Base-by-base conservation (phyloP, 306 rosid genomes). In the apple (Malus domestica) region DNA sequence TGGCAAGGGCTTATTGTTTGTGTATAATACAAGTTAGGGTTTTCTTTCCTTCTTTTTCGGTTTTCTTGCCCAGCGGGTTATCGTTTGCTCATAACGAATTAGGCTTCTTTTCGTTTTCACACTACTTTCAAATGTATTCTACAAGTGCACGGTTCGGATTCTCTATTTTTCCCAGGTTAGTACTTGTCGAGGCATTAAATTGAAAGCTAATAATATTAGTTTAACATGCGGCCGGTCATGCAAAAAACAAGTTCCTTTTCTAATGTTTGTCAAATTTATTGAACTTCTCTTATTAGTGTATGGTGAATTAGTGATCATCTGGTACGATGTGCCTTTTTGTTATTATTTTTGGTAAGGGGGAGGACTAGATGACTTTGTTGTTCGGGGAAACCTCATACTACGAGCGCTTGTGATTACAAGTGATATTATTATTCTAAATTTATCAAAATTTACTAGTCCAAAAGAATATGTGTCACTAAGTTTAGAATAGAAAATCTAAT, bases 1-100 rank as follows among this genome's bases (percentile, higher is more conserved):
- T 72, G 75, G 67, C 80, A 51, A 69, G 81, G 75, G 64, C 27
- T 67, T 82, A 44, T 72, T 78, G 76, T 59, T 73, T 82, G 85
- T 82, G 80, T 63, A 78, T 73, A 72, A 58, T 66, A 74, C 70
- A 30, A 68, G 74, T 20, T 23, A 58, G 73, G 52, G 67, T 52
- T 29, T 19, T 18, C 38, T 66, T 67, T 35, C 15, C 18, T 42
- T 23, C 11, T 70, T 75, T 76, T 25, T 7, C 6, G 25, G 16
- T 5, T 58, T 70, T 72, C 51, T 54, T 45, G 22, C 12, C 71
- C 45, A 63, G 79, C 45, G 60, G 60, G 27, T 49, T 78, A 59
- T 51, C 73, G 75, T 35, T 72, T 77, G 82, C 73, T 73, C 69
- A 63, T 68, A 72, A 30, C 75, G 27, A 73, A 16, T 22, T 68